A percentile compares a stretch with the other conserved stretches of the same genome.
These are phyloP conservation scores for Quillaja saponaria DNA, from an alignment of 306 rosid genomes.

Conservation along the genomic window DNA sequence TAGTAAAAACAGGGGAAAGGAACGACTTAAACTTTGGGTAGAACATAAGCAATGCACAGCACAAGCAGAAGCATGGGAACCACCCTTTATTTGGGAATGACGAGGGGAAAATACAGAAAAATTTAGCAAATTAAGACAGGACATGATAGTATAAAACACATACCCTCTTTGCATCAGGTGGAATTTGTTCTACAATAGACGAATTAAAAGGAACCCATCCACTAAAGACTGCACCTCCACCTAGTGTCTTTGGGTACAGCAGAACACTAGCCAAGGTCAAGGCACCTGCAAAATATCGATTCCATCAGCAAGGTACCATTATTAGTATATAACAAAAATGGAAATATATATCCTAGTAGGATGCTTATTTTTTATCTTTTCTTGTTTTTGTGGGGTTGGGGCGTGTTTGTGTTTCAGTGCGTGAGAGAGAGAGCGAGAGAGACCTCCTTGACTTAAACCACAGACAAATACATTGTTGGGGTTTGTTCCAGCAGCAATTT, in stretches of 20 bases:
- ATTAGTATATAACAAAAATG: constrained; percentile 11
- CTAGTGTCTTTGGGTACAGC: constrained; percentile 81
- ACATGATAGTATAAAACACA: constrained; percentile 12
- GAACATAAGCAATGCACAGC: too few species aligned
- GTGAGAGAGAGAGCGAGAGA: constrained; percentile 18
- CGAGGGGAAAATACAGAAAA: too few species aligned
- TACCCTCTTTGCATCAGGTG: constrained; percentile 78
- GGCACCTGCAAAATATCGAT: constrained; percentile 58
- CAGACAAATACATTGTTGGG: constrained; percentile 80
- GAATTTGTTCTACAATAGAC: constrained; percentile 47
- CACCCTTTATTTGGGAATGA: too few species aligned
- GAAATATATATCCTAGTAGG: not conserved
- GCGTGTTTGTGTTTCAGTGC: too few species aligned
- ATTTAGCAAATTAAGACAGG: constrained; percentile 1
- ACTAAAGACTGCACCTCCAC: constrained; percentile 88
- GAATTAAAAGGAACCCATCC: constrained; percentile 88
- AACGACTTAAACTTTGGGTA: too few species aligned
- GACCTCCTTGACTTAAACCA: constrained; percentile 97
- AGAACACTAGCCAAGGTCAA: constrained; percentile 83
- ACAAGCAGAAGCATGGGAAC: too few species aligned
- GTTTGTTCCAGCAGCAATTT: constrained; percentile 71
- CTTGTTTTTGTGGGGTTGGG: constrained; percentile 10
- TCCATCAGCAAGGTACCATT: constrained; percentile 14
- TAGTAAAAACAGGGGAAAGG: too few species aligned
- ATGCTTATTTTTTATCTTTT: not conserved